A percentile compares a stretch with the other conserved stretches of the same genome.
Conservation (phyloP, 352 stramenopile genomes). For the Thraustochytrium sp. region DNA sequence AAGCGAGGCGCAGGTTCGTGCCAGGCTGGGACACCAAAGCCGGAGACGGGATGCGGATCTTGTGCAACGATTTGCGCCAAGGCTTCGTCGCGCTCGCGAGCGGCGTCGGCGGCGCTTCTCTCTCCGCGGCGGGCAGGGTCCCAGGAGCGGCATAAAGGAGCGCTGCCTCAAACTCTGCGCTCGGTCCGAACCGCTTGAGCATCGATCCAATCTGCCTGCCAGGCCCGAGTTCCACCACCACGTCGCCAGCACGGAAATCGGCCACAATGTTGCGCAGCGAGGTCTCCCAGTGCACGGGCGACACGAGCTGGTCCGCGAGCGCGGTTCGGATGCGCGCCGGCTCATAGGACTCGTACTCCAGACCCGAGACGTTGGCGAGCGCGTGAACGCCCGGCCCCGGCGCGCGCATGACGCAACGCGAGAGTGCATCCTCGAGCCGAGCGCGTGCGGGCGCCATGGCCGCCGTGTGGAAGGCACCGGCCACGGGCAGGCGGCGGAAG, state of each 20-base stretch:
- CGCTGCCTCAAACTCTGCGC: background rate
- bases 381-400: background rate
- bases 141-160: background rate
- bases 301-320: slow-evolving; percentile 17
- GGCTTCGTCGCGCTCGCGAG: background rate
- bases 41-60: background rate
- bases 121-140: no score
- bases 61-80: background rate
- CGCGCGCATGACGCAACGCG: background rate
- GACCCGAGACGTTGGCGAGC: slow-evolving; percentile 14
- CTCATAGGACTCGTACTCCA: background rate
- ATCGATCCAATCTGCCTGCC: slow-evolving; percentile 37
- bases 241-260: background rate
- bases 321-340: background rate
- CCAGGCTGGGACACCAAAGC: no score
- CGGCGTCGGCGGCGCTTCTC: no score
- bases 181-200: slow-evolving; percentile 20
- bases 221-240: slow-evolving; percentile 18
- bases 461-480: slow-evolving; percentile 36
- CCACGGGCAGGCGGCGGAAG: slow-evolving; percentile 24
- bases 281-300: slow-evolving; percentile 37
- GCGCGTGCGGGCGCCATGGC: slow-evolving; percentile 33
- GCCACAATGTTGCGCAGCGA: background rate
- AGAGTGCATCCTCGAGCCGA: background rate
- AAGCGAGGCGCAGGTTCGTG: no score